phyloP scores from a whole-genome alignment of 2,329 filamentous ascomycete genomes.

The Ophiostoma piceae region DNA sequence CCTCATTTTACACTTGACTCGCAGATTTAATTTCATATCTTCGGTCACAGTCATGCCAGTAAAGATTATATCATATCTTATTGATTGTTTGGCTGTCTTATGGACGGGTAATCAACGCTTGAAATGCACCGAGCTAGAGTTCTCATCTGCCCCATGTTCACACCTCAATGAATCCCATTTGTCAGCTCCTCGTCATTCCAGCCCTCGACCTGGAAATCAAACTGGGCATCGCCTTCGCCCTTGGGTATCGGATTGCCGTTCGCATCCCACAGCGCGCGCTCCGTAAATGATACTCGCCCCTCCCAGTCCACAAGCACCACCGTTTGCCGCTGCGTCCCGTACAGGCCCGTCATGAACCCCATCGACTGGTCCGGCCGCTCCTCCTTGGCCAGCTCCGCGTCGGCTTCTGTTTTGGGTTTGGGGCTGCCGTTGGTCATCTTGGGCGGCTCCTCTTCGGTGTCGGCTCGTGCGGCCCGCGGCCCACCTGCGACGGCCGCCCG shows the following conservation, averaged over 20 bases:
- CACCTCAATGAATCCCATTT: not conserved
- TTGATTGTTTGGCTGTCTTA: too few relatives aligned
- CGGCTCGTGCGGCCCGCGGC: constrained; percentile 33
- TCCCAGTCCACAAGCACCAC: constrained; percentile 58
- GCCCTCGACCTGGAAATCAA: constrained; percentile 52
- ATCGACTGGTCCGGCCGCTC: constrained; percentile 35
- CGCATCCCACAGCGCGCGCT: constrained; percentile 56
- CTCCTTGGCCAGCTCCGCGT: constrained; percentile 36
- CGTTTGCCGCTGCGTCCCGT: constrained; percentile 62
- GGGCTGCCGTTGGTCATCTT: not conserved
- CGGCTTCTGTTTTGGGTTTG: constrained; percentile 28
- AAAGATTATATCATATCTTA: too few relatives aligned
- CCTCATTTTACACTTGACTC: too few relatives aligned
- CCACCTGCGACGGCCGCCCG: constrained; percentile 29
- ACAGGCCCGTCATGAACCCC: constrained; percentile 54
- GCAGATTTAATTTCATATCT: too few relatives aligned
- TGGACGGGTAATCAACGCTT: too few relatives aligned
- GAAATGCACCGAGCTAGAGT: too few relatives aligned
- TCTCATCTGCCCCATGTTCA: too few relatives aligned
- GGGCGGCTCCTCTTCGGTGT: constrained; percentile 30
- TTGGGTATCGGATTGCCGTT: constrained; percentile 51
- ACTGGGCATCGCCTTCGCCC: constrained; percentile 51
- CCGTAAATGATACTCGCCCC: constrained; percentile 55
- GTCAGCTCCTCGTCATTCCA: constrained; percentile 38
- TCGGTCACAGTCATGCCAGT: too few relatives aligned